A percentile compares a stretch with the other conserved stretches of the same genome.
Evolutionary conservation across 352 stramenopile species (phyloP).

Genomic region (Pythium aquatile): DNA sequence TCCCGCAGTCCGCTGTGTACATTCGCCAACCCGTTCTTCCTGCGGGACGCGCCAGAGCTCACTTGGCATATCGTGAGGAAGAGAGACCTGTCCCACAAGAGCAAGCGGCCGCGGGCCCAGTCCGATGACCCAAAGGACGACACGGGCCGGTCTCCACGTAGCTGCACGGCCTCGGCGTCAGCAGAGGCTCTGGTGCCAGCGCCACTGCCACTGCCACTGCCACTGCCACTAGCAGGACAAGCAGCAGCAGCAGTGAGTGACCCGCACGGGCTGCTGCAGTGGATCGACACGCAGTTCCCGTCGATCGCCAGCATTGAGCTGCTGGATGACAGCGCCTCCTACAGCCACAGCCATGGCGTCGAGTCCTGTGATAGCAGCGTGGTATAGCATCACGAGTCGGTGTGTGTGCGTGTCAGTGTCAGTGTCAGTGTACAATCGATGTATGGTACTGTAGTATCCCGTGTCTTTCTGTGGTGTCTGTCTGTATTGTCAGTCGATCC

Average conservation of each 20-base stretch:
- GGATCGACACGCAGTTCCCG: slow-evolving; percentile 67
- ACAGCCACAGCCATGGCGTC: not conserved
- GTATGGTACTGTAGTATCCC: too few relatives aligned
- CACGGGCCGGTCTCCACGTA: not conserved
- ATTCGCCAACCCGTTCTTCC: slow-evolving; percentile 71
- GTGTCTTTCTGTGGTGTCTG: too few relatives aligned
- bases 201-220: not conserved
- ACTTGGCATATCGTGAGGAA: slow-evolving; percentile 37
- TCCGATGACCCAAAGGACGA: too few relatives aligned
- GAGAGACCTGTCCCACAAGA: not conserved
- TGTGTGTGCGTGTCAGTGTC: not conserved
- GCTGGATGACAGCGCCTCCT: slow-evolving; percentile 5
- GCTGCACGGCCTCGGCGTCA: slow-evolving; percentile 7
- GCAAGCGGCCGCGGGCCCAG: not conserved
- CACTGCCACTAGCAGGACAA: not conserved
- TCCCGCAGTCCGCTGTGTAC: slow-evolving; percentile 71
- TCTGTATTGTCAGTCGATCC: too few relatives aligned
- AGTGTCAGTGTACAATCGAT: not conserved
- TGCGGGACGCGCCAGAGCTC: slow-evolving; percentile 55
- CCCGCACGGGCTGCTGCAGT: slow-evolving; percentile 27
- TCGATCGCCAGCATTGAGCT: slow-evolving; percentile 34
- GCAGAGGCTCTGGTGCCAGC: not conserved
- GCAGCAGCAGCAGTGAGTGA: slow-evolving; percentile 10
- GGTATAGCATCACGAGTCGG: slow-evolving; percentile 1
- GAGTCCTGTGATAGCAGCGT: not conserved